Evolutionary conservation across 306 rosid species (phyloP), one percentile per base, ranked within the genome.

Genomic region (Fragaria vesca): DNA sequence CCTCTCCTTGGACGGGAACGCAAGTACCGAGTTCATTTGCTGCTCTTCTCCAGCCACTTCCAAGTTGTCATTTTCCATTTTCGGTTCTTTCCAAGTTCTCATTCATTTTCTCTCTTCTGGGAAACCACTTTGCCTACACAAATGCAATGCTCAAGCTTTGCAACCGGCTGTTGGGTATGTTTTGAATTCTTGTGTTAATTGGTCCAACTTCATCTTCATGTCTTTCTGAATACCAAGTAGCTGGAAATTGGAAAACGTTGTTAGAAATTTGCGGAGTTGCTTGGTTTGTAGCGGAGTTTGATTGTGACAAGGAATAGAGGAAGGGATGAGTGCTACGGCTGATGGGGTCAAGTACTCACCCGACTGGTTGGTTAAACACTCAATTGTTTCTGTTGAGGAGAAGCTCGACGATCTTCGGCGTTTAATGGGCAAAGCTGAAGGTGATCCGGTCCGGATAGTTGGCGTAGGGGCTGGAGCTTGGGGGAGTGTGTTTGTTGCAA

Each of bases 391-490:
- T 61, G 77, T 85, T 7, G 98, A 94, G 73, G 92, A 85, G 87
- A 92, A 90, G 90, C 82, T 92, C n/a, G 97, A 94, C 58, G 96
- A 92, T 85, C 83, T 92, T 65, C 92, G 95, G 13, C 34, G n/a
- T 47, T 76, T 87, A 18, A 69, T 92, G 80, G 95, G 93, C 11
- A 94, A 94, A 89, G 85, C 85, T 9, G 91, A 94, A 48, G 94
- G 89, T 77, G 98, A 92, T 87, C 98, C 98, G 0, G 79, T 94
- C 62, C 83, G 90, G 86, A 94, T 94, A 69, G 98, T 92, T 74
- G 91, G 97, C 55, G 92, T 92, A 3, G 98, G 98, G 58, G 98
- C 97, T 24, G 98, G 98, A 70, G 98, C 98, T 77, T 94, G 98
- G 98, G 98, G 98, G 45, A 92, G 98, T 77, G 98, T 94, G 10